Base-by-base conservation (phyloP, 345 rosid genomes). In the Dovyalis caffra region DNA sequence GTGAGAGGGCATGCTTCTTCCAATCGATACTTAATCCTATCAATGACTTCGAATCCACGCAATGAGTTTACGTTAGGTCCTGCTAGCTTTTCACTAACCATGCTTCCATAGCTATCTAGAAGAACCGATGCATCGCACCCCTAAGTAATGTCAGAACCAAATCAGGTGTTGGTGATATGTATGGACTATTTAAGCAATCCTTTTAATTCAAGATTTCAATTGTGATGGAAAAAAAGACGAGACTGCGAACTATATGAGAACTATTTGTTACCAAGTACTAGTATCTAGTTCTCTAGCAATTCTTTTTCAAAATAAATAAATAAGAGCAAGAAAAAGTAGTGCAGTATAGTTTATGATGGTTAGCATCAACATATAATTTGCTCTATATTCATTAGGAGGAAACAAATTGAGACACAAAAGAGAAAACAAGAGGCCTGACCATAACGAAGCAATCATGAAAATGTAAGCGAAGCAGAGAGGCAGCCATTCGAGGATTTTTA, bases 361-460 rank as follows among this genome's bases (percentile, higher is more conserved):
- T n/a, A n/a, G n/a, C n/a, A n/a, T n/a, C n/a, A n/a, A n/a, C n/a
- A n/a, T n/a, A n/a, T n/a, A n/a, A n/a, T n/a, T n/a, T n/a, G n/a
- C n/a, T n/a, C n/a, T n/a, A 28, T 28, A 28, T 62, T 25, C 16
- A 28, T 51, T 23, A 47, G 2, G 10, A 33, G 21, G 18, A 18
- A 67, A 9, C 35, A 26, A 1, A n/a, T n/a, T n/a, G n/a, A 7
- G 9, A n/a, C 21, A 60, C 12, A 62, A 35, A 38, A 18, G 21
- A 67, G 70, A 67, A 14, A 15, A 4, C 6, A 35, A 73, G 66
- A 66, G 20, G 47, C 32, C 66, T 47, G 15, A 92, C 94, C 93
- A 87, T 75, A 72, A 92, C 91, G 61, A 94, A 89, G 75, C 98
- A 94, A 73, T 94, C 98, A 32, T 94, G 97, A 67, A 90, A 94